Conservation (phyloP, 371 early-diverging fungal genomes). For the Apophysomyces trapeziformis region DNA sequence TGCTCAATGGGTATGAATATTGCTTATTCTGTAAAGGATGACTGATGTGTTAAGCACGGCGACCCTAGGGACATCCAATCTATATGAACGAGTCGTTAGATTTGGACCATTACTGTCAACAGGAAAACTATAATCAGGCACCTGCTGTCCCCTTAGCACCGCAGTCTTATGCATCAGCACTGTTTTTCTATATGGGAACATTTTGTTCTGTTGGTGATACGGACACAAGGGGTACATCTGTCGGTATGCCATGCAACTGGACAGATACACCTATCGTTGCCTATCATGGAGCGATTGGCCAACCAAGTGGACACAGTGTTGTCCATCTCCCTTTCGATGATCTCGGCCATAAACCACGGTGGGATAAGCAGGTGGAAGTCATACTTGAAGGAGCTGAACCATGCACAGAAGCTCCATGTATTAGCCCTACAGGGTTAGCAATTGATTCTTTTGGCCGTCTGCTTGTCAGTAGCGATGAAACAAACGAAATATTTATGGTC, state of each 20-base stretch:
- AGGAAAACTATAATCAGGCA: slow-evolving; percentile 24
- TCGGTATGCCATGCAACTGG: slow-evolving; percentile 57
- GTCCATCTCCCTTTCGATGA: slow-evolving; percentile 47
- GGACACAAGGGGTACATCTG: slow-evolving; percentile 40
- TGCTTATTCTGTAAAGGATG: background rate
- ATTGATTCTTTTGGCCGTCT: slow-evolving; percentile 45
- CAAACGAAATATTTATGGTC: slow-evolving; percentile 46
- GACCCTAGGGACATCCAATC: slow-evolving; percentile 35
- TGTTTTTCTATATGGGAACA: slow-evolving; percentile 45
- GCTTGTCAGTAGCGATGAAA: slow-evolving; percentile 41
- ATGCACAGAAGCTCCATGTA: slow-evolving; percentile 28
- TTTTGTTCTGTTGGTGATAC: slow-evolving; percentile 49
- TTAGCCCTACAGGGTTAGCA: slow-evolving; percentile 40
- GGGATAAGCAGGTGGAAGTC: slow-evolving; percentile 41
- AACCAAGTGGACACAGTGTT: slow-evolving; percentile 38
- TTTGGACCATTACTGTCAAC: slow-evolving; percentile 38
- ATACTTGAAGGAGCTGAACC: slow-evolving; percentile 32
- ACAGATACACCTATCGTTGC: slow-evolving; percentile 50
- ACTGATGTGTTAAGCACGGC: background rate
- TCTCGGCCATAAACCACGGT: slow-evolving; percentile 47
- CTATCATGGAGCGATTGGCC: slow-evolving; percentile 32
- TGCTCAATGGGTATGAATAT: slow-evolving; percentile 34
- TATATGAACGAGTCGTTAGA: slow-evolving; percentile 39
- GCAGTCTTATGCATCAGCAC: slow-evolving; percentile 25
- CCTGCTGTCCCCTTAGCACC: slow-evolving; percentile 38